Evolutionary conservation across 116 monocot species (phyloP), one percentile per base, ranked within the genome.

Genomic region (Trichopus zeylanicus): DNA sequence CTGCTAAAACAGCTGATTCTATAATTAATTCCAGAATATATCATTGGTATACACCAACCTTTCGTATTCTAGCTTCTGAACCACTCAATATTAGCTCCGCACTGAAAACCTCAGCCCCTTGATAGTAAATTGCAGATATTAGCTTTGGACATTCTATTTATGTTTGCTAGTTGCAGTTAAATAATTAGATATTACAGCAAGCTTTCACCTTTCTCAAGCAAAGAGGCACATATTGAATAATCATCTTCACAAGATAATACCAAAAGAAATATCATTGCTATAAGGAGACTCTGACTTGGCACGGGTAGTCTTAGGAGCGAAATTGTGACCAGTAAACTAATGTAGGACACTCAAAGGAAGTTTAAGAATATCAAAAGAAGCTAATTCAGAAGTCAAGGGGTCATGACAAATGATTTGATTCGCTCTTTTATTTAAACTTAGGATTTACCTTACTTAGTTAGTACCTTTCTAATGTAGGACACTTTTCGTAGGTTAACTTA

Each of bases 161-260:
- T n/a, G n/a, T n/a, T n/a, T n/a, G n/a, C n/a, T n/a, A n/a, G n/a
- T n/a, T 24, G 23, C 9, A 22, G 19, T 24, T 49, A 49, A 49
- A 49, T n/a, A 22, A 22, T 49, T 8, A 3, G 38, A 55, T 12
- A 3, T 2, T 54, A 54, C 3, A 24, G 18, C 26, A 37, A 31
- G 19, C 1, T 4, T 54, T 71, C 57, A 97, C 97, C 97, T 91
- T n/a, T n/a, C n/a, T n/a, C n/a, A n/a, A n/a, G n/a, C 57, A 90
- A 56, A 24, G 87, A 87, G 15, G 29, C 69, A 62, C 91, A 97
- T 29, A 70, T 55, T 22, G 60, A 35, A 56, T 71, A 84, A 75
- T 97, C 97, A 70, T 97, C 97, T 70, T 90, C 90, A 51, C 84
- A 87, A n/a, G 97, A 84, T 59, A 97, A 63, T 30, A 97, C 60